Evolutionary conservation across 2,329 filamentous ascomycete species (phyloP), one percentile per base, ranked within the genome.

Genomic region (Trichoderma gracile): DNA sequence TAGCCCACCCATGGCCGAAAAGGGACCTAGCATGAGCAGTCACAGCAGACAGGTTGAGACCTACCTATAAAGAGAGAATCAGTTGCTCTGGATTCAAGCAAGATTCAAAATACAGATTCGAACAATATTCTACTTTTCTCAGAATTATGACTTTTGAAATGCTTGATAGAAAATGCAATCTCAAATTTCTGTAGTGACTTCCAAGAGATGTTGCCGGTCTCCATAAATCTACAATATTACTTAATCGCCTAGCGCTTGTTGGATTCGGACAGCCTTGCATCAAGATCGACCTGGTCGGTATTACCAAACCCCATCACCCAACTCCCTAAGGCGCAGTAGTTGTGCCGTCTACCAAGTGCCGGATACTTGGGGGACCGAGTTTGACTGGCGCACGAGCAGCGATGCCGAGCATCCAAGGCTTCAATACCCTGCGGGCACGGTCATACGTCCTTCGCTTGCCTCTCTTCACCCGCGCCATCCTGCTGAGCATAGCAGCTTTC

Each of bases 391-490:
- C 30, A 63, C 43, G 42, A 63, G 58, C 50, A 55, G 67, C 66
- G 65, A 76, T 76, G 73, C 73, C 75, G 57, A 72, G 70, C 66
- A 69, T 76, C 42, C 74, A 64, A 55, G 61, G 47, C 45, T 64
- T 66, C 77, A 93, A 88, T 77, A 86, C 89, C 38, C 77, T 84
- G 67, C 87, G 92, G 70, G 83, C 93, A 71, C 89, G 92, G 69
- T 91, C 91, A 9, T 97, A 96, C 75, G 73, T 96, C 69, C 82
- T 91, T 66, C 89, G 93, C 55, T 82, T 98, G n/a, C 94, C 95
- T 42, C 82, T 98, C 1, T 93, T 95, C 74, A 97, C 95, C 27
- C 87, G 93, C 57, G 76, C 84, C 19, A 84, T 93, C 15, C 75
- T 93, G 21, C 72, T 87, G 4, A 77, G 88, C 50, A 90, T 96